A percentile compares a stretch with the other conserved stretches of the same genome.
These are phyloP conservation scores for Colletotrichum echinochloae DNA, from an alignment of 2,329 filamentous ascomycete genomes.

Conservation along the genomic window DNA sequence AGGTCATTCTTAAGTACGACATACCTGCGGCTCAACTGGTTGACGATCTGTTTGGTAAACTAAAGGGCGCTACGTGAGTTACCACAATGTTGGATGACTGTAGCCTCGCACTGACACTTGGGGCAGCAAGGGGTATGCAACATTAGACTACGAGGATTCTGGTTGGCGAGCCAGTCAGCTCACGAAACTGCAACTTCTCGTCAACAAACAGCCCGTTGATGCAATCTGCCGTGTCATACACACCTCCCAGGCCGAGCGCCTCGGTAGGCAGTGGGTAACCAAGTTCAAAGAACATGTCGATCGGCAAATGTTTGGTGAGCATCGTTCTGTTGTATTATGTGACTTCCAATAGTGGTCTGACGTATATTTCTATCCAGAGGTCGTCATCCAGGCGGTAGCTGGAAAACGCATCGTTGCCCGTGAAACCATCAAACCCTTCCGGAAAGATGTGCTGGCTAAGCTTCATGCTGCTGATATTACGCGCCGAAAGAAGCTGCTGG, in stretches of 20 bases:
- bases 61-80: constrained; percentile 82
- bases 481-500: constrained; percentile 85
- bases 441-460: constrained; percentile 94
- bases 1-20: constrained; percentile 95
- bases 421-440: constrained; percentile 95
- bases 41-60: constrained; percentile 96
- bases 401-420: constrained; percentile 87
- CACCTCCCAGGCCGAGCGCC: constrained; percentile 79
- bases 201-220: constrained; percentile 94
- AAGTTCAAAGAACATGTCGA: constrained; percentile 99
- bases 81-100: background rate
- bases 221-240: constrained; percentile 94
- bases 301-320: constrained; percentile 84
- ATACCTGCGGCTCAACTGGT: constrained; percentile 90
- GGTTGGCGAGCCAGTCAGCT: constrained; percentile 85
- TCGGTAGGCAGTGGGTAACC: constrained; percentile 88
- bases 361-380: constrained; percentile 64
- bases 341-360: background rate
- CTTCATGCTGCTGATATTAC: constrained; percentile 91
- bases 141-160: constrained; percentile 95
- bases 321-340: no score
- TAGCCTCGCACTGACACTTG: background rate
- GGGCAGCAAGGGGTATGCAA: constrained; percentile 85
- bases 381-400: constrained; percentile 91
- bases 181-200: constrained; percentile 89